Conservation (phyloP, 1,139 yeast genomes). For the Suhomyces bolitotheri region DNA sequence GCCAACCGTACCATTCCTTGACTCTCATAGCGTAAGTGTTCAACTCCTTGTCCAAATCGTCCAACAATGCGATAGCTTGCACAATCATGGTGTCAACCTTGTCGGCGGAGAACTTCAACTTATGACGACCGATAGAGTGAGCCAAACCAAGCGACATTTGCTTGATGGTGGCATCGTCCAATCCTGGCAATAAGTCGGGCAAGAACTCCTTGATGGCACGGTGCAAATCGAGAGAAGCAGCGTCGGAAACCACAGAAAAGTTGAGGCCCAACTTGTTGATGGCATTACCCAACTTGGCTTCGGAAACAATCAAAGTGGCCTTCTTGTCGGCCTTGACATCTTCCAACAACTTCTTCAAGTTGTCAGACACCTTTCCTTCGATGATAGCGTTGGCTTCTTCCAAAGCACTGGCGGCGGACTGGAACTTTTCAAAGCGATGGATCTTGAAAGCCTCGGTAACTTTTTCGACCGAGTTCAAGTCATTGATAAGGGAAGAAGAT, state of each 20-base stretch:
- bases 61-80: conserved; percentile 96
- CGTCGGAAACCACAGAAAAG: conserved; percentile 88
- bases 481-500: conserved; percentile 71
- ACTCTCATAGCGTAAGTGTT: conserved; percentile 98
- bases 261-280: conserved; percentile 91
- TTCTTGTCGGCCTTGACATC: conserved; percentile 88
- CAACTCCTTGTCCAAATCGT: conserved; percentile 94
- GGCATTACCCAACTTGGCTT: conserved; percentile 93
- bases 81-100: conserved; percentile 98
- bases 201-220: conserved; percentile 93
- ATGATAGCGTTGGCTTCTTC: conserved; percentile 92
- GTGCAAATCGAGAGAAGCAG: conserved; percentile 90
- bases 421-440: conserved; percentile 92
- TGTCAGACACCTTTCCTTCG: conserved; percentile 91
- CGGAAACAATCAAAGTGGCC: conserved; percentile 87
- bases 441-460: conserved; percentile 81
- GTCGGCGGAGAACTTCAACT: conserved; percentile 95
- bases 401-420: conserved; percentile 91
- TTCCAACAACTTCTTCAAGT: conserved; percentile 71
- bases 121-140: conserved; percentile 96
- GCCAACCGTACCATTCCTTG: conserved; percentile 99
- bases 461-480: conserved; percentile 79
- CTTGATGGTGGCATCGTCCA: conserved; percentile 77
- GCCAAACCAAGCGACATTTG: conserved; percentile 98
- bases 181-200: conserved; percentile 92